phyloP scores from a whole-genome alignment of 352 stramenopile species.

The Hyaloperonospora arabidopsidis region DNA sequence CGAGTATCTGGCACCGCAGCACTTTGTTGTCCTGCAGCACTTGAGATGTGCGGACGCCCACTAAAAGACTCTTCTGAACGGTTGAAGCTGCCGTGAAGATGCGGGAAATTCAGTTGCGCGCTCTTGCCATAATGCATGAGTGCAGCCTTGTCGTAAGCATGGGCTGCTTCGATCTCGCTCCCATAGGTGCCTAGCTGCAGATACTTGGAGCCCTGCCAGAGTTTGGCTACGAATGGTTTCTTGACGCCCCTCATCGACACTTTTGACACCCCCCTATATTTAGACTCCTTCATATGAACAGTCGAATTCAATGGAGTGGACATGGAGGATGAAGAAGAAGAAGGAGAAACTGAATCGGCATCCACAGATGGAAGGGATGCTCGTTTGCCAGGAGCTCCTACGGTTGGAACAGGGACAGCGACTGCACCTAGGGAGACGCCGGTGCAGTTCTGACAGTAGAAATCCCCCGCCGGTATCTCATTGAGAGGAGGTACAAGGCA shows the following conservation, averaged over 20 bases:
- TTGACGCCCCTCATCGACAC: constrained; percentile 72
- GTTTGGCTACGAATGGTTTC: constrained; percentile 73
- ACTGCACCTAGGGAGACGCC: constrained; percentile 29
- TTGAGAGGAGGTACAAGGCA: constrained; percentile 66
- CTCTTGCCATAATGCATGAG: constrained; percentile 56
- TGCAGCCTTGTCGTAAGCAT: constrained; percentile 75
- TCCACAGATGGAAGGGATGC: neutral
- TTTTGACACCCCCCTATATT: constrained; percentile 75
- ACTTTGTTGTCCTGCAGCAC: neutral
- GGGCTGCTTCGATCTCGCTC: constrained; percentile 72
- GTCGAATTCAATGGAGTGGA: constrained; percentile 19
- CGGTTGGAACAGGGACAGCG: neutral
- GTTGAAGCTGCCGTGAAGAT: constrained; percentile 64
- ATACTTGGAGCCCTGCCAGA: constrained; percentile 59
- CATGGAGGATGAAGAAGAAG: neutral
- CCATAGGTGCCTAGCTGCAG: constrained; percentile 59
- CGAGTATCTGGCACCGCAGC: constrained; percentile 2
- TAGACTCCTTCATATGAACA: constrained; percentile 56
- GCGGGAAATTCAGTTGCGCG: constrained; percentile 73
- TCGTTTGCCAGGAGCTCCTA: neutral
- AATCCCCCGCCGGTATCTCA: constrained; percentile 70
- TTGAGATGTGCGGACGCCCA: constrained; percentile 16
- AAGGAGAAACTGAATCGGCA: neutral
- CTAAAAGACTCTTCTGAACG: constrained; percentile 31
- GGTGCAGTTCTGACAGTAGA: constrained; percentile 73